Conservation (phyloP, 306 rosid species). For the Trifolium fragiferum region DNA sequence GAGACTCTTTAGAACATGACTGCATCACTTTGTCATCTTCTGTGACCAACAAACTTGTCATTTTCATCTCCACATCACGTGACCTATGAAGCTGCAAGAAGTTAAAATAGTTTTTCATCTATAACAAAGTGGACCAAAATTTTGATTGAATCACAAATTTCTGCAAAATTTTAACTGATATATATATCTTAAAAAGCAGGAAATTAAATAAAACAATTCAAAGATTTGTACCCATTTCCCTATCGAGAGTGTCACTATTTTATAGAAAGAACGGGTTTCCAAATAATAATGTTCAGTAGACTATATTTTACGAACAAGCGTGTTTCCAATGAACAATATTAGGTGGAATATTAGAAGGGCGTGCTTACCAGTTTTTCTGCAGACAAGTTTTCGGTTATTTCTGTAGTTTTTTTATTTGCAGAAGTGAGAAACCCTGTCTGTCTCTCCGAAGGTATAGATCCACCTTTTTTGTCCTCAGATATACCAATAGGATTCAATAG, state of each 20-base stretch:
- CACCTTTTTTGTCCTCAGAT: slow-evolving; percentile 43
- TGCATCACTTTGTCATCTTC: slow-evolving; percentile 44
- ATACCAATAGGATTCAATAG: slow-evolving; percentile 43
- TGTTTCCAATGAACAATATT: slow-evolving; percentile 23
- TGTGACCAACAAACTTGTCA: slow-evolving; percentile 40
- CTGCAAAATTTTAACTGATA: too few species aligned
- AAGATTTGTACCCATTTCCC: neutral
- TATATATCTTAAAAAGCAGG: slow-evolving; percentile 29
- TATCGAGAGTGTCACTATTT: slow-evolving; percentile 11
- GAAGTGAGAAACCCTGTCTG: slow-evolving; percentile 36
- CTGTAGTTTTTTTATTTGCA: slow-evolving; percentile 42
- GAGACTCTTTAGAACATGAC: slow-evolving; percentile 42
- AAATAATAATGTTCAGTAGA: slow-evolving; percentile 13
- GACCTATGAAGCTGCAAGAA: slow-evolving; percentile 77
- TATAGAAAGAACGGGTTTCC: slow-evolving; percentile 26
- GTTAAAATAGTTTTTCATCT: slow-evolving; percentile 56
- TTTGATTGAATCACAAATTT: too few species aligned
- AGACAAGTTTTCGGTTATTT: slow-evolving; percentile 45
- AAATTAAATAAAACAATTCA: slow-evolving; percentile 23
- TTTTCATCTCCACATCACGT: slow-evolving; percentile 47
- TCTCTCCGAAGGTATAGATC: slow-evolving; percentile 39
- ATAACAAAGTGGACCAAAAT: slow-evolving; percentile 38
- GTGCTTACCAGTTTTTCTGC: slow-evolving; percentile 59
- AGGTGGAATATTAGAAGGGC: slow-evolving; percentile 11
- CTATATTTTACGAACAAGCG: slow-evolving; percentile 21